Evolutionary conservation across 2,329 filamentous ascomycete species (phyloP).

Genomic region (Arthrobotrys pseudoclavata): DNA sequence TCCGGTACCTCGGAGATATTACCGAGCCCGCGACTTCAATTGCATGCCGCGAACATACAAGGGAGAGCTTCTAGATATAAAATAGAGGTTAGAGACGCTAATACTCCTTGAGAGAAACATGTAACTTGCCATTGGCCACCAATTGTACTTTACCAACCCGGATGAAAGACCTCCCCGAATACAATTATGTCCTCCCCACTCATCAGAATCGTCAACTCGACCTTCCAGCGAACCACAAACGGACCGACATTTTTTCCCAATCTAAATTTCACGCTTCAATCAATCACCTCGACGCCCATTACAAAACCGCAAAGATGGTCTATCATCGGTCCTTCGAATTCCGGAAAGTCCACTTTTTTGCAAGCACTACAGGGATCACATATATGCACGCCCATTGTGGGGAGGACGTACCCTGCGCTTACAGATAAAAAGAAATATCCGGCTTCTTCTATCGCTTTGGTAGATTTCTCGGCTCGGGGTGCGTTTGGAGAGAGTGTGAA

Average conservation of each 20-base stretch:
- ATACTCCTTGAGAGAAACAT: not conserved
- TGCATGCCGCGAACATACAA: not conserved
- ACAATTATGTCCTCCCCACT: constrained; percentile 65
- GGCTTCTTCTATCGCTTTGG: constrained; percentile 79
- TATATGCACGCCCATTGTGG: constrained; percentile 80
- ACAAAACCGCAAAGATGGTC: constrained; percentile 77
- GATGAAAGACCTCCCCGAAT: constrained; percentile 94
- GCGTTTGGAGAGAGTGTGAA: constrained; percentile 69
- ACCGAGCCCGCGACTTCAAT: constrained; percentile 56
- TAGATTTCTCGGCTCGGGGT: constrained; percentile 80
- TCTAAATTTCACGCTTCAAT: constrained; percentile 78
- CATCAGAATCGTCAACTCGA: constrained; percentile 80
- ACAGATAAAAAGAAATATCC: constrained; percentile 71
- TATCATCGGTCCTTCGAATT: constrained; percentile 82
- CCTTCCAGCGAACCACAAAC: constrained; percentile 84
- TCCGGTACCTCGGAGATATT: constrained; percentile 1
- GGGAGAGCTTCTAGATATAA: constrained; percentile 1
- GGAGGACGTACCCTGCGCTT: constrained; percentile 84
- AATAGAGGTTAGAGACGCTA: not conserved
- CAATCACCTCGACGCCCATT: constrained; percentile 67
- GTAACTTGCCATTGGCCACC: constrained; percentile 8
- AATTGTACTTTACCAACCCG: constrained; percentile 76
- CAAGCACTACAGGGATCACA: constrained; percentile 82
- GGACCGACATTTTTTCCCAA: constrained; percentile 80
- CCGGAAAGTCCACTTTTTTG: constrained; percentile 85